These are phyloP conservation scores for Talaromyces thailandensis DNA, from an alignment of 495 filamentous ascomycete species.

Conservation along the genomic window DNA sequence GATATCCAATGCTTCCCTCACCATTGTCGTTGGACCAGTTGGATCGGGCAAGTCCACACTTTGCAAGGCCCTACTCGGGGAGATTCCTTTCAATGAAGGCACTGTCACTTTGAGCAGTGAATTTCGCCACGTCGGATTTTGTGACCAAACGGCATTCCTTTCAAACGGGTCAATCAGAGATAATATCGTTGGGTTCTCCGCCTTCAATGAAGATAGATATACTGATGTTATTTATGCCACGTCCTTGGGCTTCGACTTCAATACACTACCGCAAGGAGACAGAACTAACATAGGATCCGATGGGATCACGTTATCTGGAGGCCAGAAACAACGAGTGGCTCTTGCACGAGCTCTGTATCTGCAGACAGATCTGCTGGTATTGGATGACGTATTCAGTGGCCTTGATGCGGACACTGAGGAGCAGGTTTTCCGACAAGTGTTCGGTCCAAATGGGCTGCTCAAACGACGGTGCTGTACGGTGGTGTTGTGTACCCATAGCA, in stretches of 20 bases:
- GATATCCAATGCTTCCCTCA: slow-evolving; percentile 11
- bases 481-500: slow-evolving; percentile 8
- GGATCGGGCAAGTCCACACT: slow-evolving; percentile 22
- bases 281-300: slow-evolving; percentile 52
- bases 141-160: slow-evolving; percentile 44
- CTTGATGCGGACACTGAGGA: slow-evolving; percentile 53
- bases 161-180: slow-evolving; percentile 50
- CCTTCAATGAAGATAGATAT: slow-evolving; percentile 49
- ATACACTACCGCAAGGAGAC: slow-evolving; percentile 45
- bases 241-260: slow-evolving; percentile 46
- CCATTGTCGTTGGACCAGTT: slow-evolving; percentile 15
- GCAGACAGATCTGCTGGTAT: slow-evolving; percentile 38
- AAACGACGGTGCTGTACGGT: slow-evolving; percentile 37
- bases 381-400: slow-evolving; percentile 54
- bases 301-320: slow-evolving; percentile 55
- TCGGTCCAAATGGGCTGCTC: slow-evolving; percentile 46
- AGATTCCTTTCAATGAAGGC: slow-evolving; percentile 14
- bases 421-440: slow-evolving; percentile 47
- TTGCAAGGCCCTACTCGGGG: slow-evolving; percentile 17
- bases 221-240: slow-evolving; percentile 52
- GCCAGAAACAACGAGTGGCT: slow-evolving; percentile 42
- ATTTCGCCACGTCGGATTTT: slow-evolving; percentile 27
- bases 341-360: slow-evolving; percentile 49
- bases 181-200: slow-evolving; percentile 45
- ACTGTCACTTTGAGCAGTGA: slow-evolving; percentile 12